Percentiles rank a stretch among this genome's conserved stretches.
These are phyloP conservation scores for Eutrema heterophyllum DNA, from an alignment of 345 rosid genomes.

Conservation along the genomic window DNA sequence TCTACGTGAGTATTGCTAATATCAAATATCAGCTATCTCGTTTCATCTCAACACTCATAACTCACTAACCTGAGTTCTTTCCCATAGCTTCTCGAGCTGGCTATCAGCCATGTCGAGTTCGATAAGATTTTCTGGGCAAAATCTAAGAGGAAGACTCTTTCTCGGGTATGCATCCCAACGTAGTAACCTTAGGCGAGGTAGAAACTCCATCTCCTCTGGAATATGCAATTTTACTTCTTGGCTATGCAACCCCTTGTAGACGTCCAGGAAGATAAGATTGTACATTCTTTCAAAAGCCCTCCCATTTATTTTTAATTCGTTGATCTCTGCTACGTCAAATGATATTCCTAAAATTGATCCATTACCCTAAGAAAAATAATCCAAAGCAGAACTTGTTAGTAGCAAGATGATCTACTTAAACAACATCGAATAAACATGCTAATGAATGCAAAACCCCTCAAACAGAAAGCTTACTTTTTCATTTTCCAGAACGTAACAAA, in stretches of 20 bases:
- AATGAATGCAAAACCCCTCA: no score
- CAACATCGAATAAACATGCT: background rate
- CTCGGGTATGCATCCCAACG: background rate
- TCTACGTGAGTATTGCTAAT: no score
- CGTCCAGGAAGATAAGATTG: slow-evolving; percentile 15
- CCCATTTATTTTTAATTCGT: background rate
- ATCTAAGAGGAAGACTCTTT: slow-evolving; percentile 4
- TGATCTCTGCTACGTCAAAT: background rate
- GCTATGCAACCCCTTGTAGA: background rate
- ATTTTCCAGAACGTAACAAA: background rate
- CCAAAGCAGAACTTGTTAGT: background rate
- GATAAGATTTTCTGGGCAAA: background rate
- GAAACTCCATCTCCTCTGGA: background rate
- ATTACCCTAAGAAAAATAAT: slow-evolving; percentile 1
- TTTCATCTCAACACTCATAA: background rate
- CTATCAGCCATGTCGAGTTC: background rate
- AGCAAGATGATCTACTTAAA: background rate
- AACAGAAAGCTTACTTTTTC: background rate
- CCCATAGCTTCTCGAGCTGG: slow-evolving; percentile 7
- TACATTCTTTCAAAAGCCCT: background rate
- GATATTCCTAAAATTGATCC: background rate
- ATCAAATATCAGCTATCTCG: no score
- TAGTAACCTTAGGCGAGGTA: background rate
- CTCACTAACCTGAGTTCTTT: slow-evolving; percentile 1
- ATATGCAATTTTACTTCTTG: background rate